Percentiles rank a stretch among this genome's conserved stretches.
phyloP scores from a whole-genome alignment of 1,284 basidiomycete genomes.

The Malassezia nana region DNA sequence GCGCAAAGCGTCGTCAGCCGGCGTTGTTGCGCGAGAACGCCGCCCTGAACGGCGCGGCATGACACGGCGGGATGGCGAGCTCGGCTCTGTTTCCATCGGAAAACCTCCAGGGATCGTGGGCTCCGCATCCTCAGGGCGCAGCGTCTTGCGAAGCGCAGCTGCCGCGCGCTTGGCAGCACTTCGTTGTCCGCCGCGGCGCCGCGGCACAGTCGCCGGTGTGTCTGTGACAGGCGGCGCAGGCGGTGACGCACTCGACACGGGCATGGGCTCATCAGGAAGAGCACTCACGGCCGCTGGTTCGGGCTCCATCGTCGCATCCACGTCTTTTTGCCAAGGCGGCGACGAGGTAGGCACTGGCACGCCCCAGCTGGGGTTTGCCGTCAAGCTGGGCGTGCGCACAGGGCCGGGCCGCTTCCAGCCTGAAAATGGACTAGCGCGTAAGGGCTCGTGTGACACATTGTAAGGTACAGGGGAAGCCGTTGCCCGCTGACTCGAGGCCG shows the following conservation, averaged over 20 bases:
- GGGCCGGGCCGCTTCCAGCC: constrained; percentile 13
- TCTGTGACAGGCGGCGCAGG: neutral
- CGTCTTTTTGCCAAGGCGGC: neutral
- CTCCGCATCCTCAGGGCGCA: neutral
- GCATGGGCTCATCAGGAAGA: neutral
- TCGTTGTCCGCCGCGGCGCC: neutral
- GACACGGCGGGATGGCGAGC: no score
- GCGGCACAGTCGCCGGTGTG: no score
- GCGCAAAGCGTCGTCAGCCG: neutral
- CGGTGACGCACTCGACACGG: neutral
- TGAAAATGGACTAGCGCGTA: constrained; percentile 13
- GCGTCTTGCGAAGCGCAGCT: constrained; percentile 7
- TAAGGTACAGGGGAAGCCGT: neutral
- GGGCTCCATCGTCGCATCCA: neutral
- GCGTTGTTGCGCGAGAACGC: neutral
- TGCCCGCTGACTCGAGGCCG: neutral
- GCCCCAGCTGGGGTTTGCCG: constrained; percentile 2
- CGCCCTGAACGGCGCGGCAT: neutral
- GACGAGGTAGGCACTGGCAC: constrained; percentile 1
- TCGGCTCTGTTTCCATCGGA: constrained; percentile 5
- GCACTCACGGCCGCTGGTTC: neutral
- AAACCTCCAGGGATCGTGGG: constrained; percentile 16
- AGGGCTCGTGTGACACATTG: neutral
- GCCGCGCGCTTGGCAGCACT: constrained; percentile 8
- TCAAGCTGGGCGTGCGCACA: neutral